These are phyloP conservation scores for Fusarium drepaniforme DNA, from an alignment of 2,329 filamentous ascomycete species.

Conservation along the genomic window DNA sequence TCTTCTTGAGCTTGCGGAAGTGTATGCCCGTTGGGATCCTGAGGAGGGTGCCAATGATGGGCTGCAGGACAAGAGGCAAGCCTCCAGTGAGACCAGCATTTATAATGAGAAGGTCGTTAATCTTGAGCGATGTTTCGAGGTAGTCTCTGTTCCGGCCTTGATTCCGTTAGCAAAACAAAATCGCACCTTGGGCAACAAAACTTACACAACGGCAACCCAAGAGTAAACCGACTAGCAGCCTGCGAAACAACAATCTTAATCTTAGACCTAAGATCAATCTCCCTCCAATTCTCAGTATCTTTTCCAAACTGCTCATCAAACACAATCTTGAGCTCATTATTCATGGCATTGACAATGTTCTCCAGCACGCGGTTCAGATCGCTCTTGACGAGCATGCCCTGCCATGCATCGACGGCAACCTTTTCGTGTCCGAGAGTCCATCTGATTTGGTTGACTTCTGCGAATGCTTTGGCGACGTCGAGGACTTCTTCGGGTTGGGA, in stretches of 20 bases:
- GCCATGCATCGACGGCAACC: constrained; percentile 52
- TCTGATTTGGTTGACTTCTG: constrained; percentile 52
- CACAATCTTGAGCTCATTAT: constrained; percentile 49
- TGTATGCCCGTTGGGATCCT: constrained; percentile 36
- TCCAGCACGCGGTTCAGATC: constrained; percentile 52
- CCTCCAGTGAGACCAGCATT: constrained; percentile 49
- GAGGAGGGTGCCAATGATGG: constrained; percentile 46
- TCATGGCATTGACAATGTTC: constrained; percentile 48
- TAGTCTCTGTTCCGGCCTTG: constrained; percentile 51
- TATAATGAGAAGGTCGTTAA: constrained; percentile 48
- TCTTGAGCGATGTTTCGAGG: constrained; percentile 43
- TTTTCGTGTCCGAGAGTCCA: constrained; percentile 53
- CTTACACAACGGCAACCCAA: constrained; percentile 49
- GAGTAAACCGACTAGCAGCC: constrained; percentile 47
- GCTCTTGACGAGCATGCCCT: constrained; percentile 50
- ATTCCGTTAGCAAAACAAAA: not conserved
- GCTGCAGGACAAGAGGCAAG: constrained; percentile 47
- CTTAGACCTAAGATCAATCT: constrained; percentile 45
- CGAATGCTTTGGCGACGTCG: constrained; percentile 50
- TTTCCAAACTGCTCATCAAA: constrained; percentile 52
- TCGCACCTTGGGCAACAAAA: not conserved
- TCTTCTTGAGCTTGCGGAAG: constrained; percentile 43
- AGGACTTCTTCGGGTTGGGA: constrained; percentile 54
- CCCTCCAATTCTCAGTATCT: constrained; percentile 50
- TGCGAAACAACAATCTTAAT: constrained; percentile 48